Evolutionary conservation across 1,284 basidiomycete genomes (phyloP), one percentile per base, ranked within the genome.

Genomic region (Chalciporus sp.): DNA sequence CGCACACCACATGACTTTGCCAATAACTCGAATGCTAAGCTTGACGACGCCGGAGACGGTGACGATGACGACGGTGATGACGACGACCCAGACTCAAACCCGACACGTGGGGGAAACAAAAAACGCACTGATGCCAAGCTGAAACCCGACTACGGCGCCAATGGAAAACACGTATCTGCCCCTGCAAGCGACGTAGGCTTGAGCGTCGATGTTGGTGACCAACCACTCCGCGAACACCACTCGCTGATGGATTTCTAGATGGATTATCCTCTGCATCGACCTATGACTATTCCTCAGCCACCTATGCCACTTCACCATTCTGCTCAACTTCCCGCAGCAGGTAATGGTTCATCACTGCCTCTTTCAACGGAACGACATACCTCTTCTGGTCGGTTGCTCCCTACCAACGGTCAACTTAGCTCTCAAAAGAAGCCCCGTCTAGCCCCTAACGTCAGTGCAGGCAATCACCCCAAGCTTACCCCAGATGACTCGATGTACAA

Each of bases 1-100:
- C 76, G 76, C 47, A 76, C 78, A 4, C 78, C 79, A 3, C 63
- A 68, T 11, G 79, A 83, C 63, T 79, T 79, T 60, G 70, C 70
- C 0, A 74, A 72, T 42, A 69, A 67, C 47, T 59, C 63, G 2
- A 67, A 58, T 39, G 51, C 37, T 26, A 76, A 76, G 59, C 68
- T 69, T 9, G 77, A 73, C n/a, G 74, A 77, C 17, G 68, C 66
- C 12, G 78, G 73, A 7, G 74, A 73, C 35, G 70, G 55, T 0
- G 76, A 76, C 31, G 78, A 79, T 7, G 78, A 76, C 33, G 75
- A 75, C 17, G 69, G 1, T 2, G 67, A 69, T 7, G 67, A 72
- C 31, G 67, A 69, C 16, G 67, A 69, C 44, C 66, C 62, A n/a
- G 67, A 72, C 23, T 41, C 69, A 11, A 53, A 44, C 46, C 45